A percentile compares a stretch with the other conserved stretches of the same genome.
Conservation (phyloP, 768 basidiomycete genomes). For the Auricularia sp. region DNA sequence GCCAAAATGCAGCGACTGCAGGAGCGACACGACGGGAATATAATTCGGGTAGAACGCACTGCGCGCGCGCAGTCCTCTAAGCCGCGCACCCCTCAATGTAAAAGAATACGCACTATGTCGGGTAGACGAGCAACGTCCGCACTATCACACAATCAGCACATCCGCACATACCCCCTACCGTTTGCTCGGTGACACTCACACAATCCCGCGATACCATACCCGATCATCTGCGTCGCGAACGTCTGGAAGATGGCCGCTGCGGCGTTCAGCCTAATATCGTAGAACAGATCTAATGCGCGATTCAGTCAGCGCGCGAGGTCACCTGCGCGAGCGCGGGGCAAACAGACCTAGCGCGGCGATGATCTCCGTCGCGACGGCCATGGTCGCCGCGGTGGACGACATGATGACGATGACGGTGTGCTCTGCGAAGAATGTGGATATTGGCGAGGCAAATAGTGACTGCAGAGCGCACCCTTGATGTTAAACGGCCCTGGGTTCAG, state of each 20-base stretch:
- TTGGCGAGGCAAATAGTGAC: too few species aligned
- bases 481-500: constrained; percentile 57
- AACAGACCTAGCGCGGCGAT: constrained; percentile 44
- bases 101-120: constrained; percentile 31
- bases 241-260: constrained; percentile 47
- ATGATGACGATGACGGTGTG: constrained; percentile 56
- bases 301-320: neutral
- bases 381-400: constrained; percentile 46
- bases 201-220: constrained; percentile 21
- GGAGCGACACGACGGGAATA: constrained; percentile 40
- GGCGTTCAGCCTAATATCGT: constrained; percentile 36
- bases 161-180: too few species aligned
- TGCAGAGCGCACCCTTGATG: constrained; percentile 27
- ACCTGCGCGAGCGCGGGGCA: too few species aligned
- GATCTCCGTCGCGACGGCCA: constrained; percentile 47
- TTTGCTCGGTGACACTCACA: too few species aligned
- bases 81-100: neutral
- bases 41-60: constrained; percentile 41
- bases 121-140: constrained; percentile 39
- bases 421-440: too few species aligned
- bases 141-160: constrained; percentile 21
- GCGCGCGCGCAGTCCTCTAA: neutral
- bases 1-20: constrained; percentile 44
- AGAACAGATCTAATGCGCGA: constrained; percentile 36
- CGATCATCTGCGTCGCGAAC: constrained; percentile 37